Evolutionary conservation across 106 monocot genomes (phyloP).

Genomic region (Acanthochlamys bracteata): DNA sequence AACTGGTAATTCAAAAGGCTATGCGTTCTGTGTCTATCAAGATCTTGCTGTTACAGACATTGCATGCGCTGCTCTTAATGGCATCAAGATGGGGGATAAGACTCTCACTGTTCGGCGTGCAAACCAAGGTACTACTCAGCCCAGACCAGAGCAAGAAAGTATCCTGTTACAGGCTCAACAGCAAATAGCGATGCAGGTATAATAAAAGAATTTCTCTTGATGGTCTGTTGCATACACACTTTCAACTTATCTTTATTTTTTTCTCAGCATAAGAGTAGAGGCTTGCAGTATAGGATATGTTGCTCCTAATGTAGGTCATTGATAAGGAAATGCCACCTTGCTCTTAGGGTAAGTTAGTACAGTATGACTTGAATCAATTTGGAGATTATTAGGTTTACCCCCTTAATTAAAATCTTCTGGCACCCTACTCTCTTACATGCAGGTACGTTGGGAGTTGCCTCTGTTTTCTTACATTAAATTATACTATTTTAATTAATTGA

Average conservation of each 20-base stretch:
- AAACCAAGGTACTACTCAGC: constrained; percentile 64
- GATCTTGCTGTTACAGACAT: constrained; percentile 79
- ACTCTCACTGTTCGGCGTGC: constrained; percentile 84
- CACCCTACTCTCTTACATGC: no score
- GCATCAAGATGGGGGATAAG: constrained; percentile 93
- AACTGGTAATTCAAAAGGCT: constrained; percentile 81
- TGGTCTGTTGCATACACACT: background rate
- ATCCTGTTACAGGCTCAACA: constrained; percentile 75
- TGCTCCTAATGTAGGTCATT: no score
- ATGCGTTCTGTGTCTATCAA: constrained; percentile 84
- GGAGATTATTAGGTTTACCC: no score
- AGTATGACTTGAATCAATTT: no score
- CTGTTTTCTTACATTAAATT: no score
- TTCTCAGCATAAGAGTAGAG: background rate
- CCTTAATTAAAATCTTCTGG: no score
- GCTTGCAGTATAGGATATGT: no score
- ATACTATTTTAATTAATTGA: no score
- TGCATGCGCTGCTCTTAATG: constrained; percentile 93
- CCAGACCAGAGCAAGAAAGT: constrained; percentile 75
- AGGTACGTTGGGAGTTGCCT: no score
- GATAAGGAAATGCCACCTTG: no score
- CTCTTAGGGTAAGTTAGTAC: no score
- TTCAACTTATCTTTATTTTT: background rate
- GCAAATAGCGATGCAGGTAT: constrained; percentile 79
- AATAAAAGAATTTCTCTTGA: background rate